Evolutionary conservation across 805 yeast species (phyloP), one percentile per base, ranked within the genome.

Genomic region (Kodamaea kakaduensis): DNA sequence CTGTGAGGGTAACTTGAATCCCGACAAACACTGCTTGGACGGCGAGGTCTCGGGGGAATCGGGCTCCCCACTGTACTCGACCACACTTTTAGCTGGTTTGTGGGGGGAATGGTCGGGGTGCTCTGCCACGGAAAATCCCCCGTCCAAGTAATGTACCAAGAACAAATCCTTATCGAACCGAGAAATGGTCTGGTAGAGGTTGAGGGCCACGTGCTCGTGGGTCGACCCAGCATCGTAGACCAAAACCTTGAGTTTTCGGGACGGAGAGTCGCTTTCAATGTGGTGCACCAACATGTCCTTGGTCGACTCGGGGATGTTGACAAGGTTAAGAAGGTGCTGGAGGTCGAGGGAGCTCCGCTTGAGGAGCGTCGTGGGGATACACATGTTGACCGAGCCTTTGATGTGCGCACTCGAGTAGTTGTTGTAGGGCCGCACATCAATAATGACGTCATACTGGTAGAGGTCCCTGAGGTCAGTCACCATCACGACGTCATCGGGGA

Each of bases 351-450:
- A 54, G 25, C 50, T 52, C 32, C 75, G 44, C 41, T 67, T 67
- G 20, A 69, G 44, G 17, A 69, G 53, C 1, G 75, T 69, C 3
- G 72, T 58, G 8, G 75, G 75, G 9, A 69, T 49, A 42, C 73
- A 68, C 12, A 67, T 48, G 41, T 67, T 66, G 40, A 61, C 43
- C 14, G 74, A 48, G 17, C 50, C 41, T 9, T 38, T 42, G 10
- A 69, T 37, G 35, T 63, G 59, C 18, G 59, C 46, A 6, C 45
- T 38, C 14, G 58, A 47, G 45, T 53, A 69, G 17, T 49, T 34
- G 39, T 65, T 65, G 47, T 53, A 68, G 4, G 71, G 65, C 15
- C 75, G 50, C 14, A 59, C 57, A 41, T 69, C 74, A 25, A 68
- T 41, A 13, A 63, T 44, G 7, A 59, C 31, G 26, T 44, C 48